Evolutionary conservation across 164 flowering plant genomes (phyloP).

Genomic region (Chimonanthus salicifolius): DNA sequence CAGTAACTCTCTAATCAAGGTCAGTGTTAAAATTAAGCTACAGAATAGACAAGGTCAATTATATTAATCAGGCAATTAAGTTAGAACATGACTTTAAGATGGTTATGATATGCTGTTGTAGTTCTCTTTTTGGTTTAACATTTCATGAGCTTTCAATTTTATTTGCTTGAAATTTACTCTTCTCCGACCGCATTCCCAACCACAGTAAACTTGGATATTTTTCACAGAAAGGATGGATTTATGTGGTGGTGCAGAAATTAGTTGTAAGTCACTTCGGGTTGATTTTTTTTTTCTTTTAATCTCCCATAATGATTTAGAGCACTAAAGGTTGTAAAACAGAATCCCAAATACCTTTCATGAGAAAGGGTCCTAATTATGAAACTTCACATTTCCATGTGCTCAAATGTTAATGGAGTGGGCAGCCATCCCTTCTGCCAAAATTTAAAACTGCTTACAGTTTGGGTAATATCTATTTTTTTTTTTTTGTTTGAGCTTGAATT

Average conservation of each 20-base stretch:
- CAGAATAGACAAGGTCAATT: too few relatives aligned
- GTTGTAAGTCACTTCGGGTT: background rate
- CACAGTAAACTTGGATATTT: too few relatives aligned
- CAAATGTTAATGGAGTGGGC: background rate
- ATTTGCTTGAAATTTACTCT: background rate
- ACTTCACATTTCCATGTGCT: background rate
- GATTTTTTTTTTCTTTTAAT: background rate
- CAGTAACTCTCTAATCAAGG: constrained; percentile 64
- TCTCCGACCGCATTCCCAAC: background rate
- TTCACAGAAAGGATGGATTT: background rate
- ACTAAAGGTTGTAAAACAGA: background rate
- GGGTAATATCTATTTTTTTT: background rate
- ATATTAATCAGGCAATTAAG: background rate
- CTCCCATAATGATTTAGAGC: background rate
- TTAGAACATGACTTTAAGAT: background rate
- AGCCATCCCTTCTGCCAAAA: background rate
- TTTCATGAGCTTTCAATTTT: background rate
- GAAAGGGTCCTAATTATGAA: background rate
- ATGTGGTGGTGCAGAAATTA: background rate
- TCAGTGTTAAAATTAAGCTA: constrained; percentile 11
- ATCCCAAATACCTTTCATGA: too few relatives aligned
- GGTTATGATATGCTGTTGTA: background rate
- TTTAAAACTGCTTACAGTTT: background rate
- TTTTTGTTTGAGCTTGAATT: background rate
- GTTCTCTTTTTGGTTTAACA: background rate